Conservation (phyloP, 768 basidiomycete genomes). For the Plicaturopsis crispa region DNA sequence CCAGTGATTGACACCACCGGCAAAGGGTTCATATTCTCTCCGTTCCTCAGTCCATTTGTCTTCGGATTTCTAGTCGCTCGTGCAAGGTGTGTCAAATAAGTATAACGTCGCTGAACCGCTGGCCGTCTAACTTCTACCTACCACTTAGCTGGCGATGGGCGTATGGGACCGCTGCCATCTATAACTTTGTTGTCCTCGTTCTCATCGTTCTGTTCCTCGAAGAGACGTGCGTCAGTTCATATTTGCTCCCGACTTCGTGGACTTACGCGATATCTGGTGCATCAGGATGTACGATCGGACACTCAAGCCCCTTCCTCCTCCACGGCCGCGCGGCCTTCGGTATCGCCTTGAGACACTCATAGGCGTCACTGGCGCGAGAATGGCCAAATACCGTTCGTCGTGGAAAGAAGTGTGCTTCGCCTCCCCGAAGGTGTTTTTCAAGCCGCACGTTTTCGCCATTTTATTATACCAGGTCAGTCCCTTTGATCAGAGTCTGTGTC, state of each 20-base stretch:
- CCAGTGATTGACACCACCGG: too few relatives aligned
- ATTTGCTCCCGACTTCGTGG: not conserved
- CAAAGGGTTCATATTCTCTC: conserved; percentile 59
- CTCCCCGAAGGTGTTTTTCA: conserved; percentile 50
- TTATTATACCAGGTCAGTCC: not conserved
- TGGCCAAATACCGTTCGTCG: conserved; percentile 46
- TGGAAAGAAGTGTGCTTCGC: conserved; percentile 39
- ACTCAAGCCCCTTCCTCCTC: conserved; percentile 38
- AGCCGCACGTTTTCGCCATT: conserved; percentile 18
- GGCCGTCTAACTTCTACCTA: not conserved
- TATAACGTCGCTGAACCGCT: not conserved
- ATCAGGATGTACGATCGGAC: conserved; percentile 56
- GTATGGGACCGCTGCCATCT: conserved; percentile 62
- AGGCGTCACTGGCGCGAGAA: conserved; percentile 55
- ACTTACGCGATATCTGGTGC: not conserved
- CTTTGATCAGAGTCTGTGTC: too few relatives aligned
- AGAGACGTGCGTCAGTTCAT: conserved; percentile 44
- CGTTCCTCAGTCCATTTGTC: conserved; percentile 56
- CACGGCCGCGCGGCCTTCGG: conserved; percentile 31
- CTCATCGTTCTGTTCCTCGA: conserved; percentile 55
- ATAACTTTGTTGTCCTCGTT: conserved; percentile 43
- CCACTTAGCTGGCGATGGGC: conserved; percentile 48
- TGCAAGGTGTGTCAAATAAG: conserved; percentile 13
- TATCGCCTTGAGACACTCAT: conserved; percentile 51
- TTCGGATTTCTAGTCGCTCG: conserved; percentile 63